Percentiles rank a stretch among this genome's conserved stretches.
Evolutionary conservation across 2,329 filamentous ascomycete genomes (phyloP).

Genomic region (Colletotrichum sidae): DNA sequence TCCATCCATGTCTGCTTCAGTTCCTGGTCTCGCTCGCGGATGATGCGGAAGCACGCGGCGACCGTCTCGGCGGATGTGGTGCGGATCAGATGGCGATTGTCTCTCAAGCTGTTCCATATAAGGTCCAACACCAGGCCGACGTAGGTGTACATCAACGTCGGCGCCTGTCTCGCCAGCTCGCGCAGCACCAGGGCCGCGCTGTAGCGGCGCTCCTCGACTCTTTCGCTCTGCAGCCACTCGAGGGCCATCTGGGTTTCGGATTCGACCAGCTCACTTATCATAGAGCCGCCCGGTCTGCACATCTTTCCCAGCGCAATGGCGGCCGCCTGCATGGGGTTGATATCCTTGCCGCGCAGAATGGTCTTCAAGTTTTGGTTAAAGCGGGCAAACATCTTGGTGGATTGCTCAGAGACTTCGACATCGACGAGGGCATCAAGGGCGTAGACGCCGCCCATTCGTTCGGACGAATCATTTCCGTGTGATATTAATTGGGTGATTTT

Average conservation of each 20-base stretch:
- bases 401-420: constrained; percentile 94
- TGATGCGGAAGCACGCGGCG: constrained; percentile 95
- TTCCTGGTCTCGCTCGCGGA: constrained; percentile 89
- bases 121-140: constrained; percentile 95
- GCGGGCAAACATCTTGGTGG: constrained; percentile 86
- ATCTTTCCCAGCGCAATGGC: constrained; percentile 90
- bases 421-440: constrained; percentile 94
- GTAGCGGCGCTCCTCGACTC: constrained; percentile 92
- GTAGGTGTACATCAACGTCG: constrained; percentile 94
- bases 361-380: constrained; percentile 92
- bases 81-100: constrained; percentile 90
- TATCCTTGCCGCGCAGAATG: constrained; percentile 90
- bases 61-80: constrained; percentile 93
- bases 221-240: constrained; percentile 96
- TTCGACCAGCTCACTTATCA: constrained; percentile 96
- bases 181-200: constrained; percentile 91
- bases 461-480: constrained; percentile 86
- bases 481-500: constrained; percentile 76
- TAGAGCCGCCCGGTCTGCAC: constrained; percentile 89
- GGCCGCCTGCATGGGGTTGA: constrained; percentile 88
- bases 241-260: constrained; percentile 96
- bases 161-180: constrained; percentile 91
- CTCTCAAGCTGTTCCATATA: constrained; percentile 93
- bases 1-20: constrained; percentile 90
- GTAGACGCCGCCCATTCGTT: constrained; percentile 91